Conservation (phyloP, 352 stramenopile genomes). For the Globisporangium spinosum region DNA sequence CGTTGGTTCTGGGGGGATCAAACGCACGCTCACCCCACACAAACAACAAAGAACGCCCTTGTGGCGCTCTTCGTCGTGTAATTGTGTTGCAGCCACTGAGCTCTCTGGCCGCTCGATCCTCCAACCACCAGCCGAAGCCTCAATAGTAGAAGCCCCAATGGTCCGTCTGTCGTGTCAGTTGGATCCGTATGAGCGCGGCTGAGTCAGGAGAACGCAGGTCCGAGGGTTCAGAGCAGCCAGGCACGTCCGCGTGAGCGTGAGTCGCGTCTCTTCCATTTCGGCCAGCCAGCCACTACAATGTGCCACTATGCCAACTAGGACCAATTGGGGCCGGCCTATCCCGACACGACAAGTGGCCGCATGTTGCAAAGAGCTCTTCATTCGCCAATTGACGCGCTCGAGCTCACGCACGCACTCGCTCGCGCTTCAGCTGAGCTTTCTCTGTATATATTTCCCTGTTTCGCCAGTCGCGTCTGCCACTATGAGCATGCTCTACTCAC, state of each 20-base stretch:
- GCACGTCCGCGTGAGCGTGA: background rate
- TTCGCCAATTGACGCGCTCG: conserved; percentile 12
- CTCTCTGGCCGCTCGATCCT: background rate
- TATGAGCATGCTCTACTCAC: conserved; percentile 7
- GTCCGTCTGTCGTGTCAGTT: background rate
- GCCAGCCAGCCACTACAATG: background rate
- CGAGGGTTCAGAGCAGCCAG: conserved; percentile 10
- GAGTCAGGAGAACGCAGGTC: conserved; percentile 1
- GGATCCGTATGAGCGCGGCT: background rate
- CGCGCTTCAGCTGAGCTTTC: background rate
- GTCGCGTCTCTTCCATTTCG: background rate
- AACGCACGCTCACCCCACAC: background rate
- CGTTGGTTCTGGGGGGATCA: background rate
- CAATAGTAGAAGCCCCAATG: background rate
- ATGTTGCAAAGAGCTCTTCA: background rate
- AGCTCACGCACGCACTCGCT: background rate
- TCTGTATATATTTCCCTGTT: background rate
- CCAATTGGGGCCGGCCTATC: background rate
- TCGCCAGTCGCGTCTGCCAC: background rate
- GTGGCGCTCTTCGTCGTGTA: background rate
- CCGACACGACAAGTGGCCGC: background rate
- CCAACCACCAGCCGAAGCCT: background rate
- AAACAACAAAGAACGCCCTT: background rate
- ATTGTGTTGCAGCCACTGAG: background rate
- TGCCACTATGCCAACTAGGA: background rate